A percentile compares a stretch with the other conserved stretches of the same genome.
Evolutionary conservation across 176 grass and related monocot genomes (phyloP).

Genomic region (Puya raimondii): DNA sequence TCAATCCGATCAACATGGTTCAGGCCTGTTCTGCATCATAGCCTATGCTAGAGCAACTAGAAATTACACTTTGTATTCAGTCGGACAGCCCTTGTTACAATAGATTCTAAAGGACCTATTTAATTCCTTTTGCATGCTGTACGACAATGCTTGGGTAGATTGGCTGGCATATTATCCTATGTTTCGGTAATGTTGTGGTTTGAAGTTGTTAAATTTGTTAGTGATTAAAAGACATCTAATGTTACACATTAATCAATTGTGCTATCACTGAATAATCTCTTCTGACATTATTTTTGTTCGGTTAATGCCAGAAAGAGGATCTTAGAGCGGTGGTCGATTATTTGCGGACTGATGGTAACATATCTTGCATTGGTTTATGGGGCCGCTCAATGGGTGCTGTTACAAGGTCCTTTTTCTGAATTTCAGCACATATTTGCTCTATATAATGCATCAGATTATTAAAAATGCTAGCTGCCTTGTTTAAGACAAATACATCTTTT

Average conservation of each 20-base stretch:
- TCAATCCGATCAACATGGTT: too few relatives aligned
- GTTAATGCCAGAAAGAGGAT: constrained; percentile 83
- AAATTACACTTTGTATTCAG: too few relatives aligned
- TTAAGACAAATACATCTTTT: not conserved
- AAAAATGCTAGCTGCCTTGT: not conserved
- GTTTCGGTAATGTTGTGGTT: too few relatives aligned
- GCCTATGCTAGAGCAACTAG: too few relatives aligned
- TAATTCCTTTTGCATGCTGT: too few relatives aligned
- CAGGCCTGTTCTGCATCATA: too few relatives aligned
- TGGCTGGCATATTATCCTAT: too few relatives aligned
- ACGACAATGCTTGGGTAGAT: too few relatives aligned
- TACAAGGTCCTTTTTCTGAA: constrained; percentile 46
- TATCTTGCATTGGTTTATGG: constrained; percentile 95
- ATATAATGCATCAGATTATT: not conserved
- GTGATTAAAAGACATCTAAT: not conserved
- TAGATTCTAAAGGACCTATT: too few relatives aligned
- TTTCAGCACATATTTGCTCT: not conserved
- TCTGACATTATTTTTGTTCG: constrained; percentile 6
- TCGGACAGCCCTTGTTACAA: too few relatives aligned
- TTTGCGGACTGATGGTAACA: constrained; percentile 64
- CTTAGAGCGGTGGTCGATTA: constrained; percentile 80
- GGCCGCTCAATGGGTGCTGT: constrained; percentile 99
- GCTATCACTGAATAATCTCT: not conserved
- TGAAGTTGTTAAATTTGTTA: not conserved
- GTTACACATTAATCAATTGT: not conserved